Percentiles rank a stretch among this genome's conserved stretches.
These are phyloP conservation scores for Cercospora nicotianae DNA, from an alignment of 2,329 filamentous ascomycete species.

Conservation along the genomic window DNA sequence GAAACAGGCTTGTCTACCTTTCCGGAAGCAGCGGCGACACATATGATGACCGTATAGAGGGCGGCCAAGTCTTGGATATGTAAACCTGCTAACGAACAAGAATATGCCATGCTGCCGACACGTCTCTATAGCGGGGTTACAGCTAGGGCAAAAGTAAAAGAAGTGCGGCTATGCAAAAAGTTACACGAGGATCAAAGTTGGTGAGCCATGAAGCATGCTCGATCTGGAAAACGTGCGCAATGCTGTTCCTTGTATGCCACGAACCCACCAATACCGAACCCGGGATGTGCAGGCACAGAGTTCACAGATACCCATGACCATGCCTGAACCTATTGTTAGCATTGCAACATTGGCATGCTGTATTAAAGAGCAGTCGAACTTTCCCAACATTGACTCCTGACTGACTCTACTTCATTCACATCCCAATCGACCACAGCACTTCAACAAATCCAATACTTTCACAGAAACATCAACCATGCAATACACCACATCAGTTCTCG, in stretches of 20 bases:
- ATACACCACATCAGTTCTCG: background rate
- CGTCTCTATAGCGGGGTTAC: background rate
- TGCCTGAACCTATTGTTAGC: background rate
- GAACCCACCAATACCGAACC: background rate
- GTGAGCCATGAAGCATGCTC: background rate
- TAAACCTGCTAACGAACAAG: background rate
- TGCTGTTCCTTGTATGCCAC: background rate
- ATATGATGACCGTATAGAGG: background rate
- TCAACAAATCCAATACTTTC: background rate
- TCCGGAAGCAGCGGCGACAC: background rate
- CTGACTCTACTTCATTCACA: background rate
- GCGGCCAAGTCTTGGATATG: background rate
- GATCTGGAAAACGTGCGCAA: background rate
- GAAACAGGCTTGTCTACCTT: background rate
- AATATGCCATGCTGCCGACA: background rate
- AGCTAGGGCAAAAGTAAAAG: background rate
- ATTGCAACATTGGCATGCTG: background rate
- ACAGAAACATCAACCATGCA: background rate
- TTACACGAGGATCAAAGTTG: background rate
- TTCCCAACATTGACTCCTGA: background rate
- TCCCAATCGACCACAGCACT: background rate
- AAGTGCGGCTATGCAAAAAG: background rate
- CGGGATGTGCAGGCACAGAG: background rate
- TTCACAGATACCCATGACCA: background rate
- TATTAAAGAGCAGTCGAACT: background rate